Evolutionary conservation across 2,329 filamentous ascomycete species (phyloP), one percentile per base, ranked within the genome.

Genomic region (Coniella lustricola): DNA sequence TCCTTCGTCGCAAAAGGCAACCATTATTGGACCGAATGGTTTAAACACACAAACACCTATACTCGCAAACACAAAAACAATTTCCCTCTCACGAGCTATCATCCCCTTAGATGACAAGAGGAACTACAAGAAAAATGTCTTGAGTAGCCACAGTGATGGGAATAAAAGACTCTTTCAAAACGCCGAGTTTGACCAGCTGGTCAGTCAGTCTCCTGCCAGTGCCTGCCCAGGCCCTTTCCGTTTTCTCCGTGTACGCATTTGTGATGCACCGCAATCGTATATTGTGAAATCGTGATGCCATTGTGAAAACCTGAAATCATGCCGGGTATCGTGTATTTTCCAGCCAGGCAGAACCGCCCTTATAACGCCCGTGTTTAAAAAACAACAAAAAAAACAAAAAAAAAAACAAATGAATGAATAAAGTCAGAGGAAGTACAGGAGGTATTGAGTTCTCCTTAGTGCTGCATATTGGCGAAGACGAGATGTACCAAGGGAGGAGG

Each of bases 301-400:
- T 33, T 16, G 35, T 50, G 21, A 46, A 43, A 46, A 43, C n/a
- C 25, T 43, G 25, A 29, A 22, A 42, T 31, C 33, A 50, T 50
- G 47, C 50, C 47, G 47, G 50, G 50, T 52, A 52, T 50, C 50
- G 50, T 52, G 12, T 52, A 50, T 52, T 46, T 52, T 52, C 47
- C 50, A 42, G 40, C 29, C 40, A 29, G 12, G 7, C 33, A 35
- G 13, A 16, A 14, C 5, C 33, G 14, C 33, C 33, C 4, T 14
- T 14, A 14, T 4, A 35, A 35, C 16, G 8, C 10, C 16, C 22
- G 14, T 4, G 20, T 10, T 12, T 36, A 25, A 34, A 3, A 21
- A 36, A 36, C 38, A 25, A 4, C 38, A 21, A 25, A 12, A 44
- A 36, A 33, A 35, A 40, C 16, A 33, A 34, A 48, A 7, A 25